These are phyloP conservation scores for Daldinia bambusicola DNA, from an alignment of 495 filamentous ascomycete genomes.

Conservation along the genomic window DNA sequence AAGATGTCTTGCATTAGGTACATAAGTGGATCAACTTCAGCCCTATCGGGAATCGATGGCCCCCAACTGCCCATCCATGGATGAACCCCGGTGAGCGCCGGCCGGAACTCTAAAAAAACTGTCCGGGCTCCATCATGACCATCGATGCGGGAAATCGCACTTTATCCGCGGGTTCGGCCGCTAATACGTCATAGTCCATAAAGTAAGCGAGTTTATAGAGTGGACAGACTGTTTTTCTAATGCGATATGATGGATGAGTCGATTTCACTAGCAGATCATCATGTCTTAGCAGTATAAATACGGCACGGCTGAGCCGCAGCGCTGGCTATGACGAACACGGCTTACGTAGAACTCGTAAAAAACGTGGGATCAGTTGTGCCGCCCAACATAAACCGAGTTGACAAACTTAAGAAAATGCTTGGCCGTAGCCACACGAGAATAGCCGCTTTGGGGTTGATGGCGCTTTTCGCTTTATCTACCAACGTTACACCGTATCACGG, in stretches of 20 bases:
- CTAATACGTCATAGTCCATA: neutral
- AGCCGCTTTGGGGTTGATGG: constrained; percentile 16
- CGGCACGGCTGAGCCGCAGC: constrained; percentile 12
- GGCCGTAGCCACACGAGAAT: constrained; percentile 18
- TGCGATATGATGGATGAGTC: neutral
- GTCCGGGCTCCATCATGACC: neutral
- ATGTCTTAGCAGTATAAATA: neutral
- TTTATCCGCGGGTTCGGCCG: neutral
- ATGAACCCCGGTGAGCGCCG: constrained; percentile 7
- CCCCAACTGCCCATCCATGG: constrained; percentile 11
- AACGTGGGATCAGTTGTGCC: neutral
- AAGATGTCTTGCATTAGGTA: neutral
- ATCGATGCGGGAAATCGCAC: neutral
- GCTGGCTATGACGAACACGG: constrained; percentile 19
- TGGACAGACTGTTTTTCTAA: neutral
- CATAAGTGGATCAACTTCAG: constrained; percentile 21
- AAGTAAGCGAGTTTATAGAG: constrained; percentile 16
- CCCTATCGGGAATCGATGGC: constrained; percentile 24
- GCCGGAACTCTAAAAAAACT: neutral
- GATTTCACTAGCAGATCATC: neutral
- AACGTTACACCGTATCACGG: neutral
- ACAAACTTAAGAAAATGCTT: neutral
- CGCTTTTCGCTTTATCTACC: constrained; percentile 1
- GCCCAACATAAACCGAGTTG: neutral
- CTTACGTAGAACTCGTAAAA: constrained; percentile 21